Evolutionary conservation across 176 grass and related monocot genomes (phyloP).

Genomic region (Poa pratensis): DNA sequence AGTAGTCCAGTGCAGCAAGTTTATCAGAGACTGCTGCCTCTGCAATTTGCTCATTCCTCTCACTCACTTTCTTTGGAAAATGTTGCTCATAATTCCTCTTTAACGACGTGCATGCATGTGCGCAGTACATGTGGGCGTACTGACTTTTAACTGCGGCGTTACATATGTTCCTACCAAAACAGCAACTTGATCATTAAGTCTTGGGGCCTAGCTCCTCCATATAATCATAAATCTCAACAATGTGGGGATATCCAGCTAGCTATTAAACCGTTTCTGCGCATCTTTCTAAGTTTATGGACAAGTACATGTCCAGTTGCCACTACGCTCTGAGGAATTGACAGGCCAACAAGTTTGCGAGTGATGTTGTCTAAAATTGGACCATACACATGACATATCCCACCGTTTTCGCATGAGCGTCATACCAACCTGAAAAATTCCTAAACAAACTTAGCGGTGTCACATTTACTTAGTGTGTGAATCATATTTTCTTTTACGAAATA

Average conservation of each 20-base stretch:
- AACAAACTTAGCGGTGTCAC: not conserved
- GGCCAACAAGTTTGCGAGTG: not conserved
- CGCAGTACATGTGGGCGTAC: constrained; percentile 37
- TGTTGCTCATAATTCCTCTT: constrained; percentile 30
- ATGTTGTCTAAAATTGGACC: not conserved
- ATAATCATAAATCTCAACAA: constrained; percentile 28
- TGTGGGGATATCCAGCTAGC: not conserved
- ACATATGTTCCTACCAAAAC: constrained; percentile 52
- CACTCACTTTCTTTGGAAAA: constrained; percentile 33
- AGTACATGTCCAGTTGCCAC: not conserved
- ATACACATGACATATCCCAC: not conserved
- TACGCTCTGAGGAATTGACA: constrained; percentile 10
- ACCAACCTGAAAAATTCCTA: not conserved
- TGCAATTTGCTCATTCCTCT: constrained; percentile 41
- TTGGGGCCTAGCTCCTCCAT: constrained; percentile 29
- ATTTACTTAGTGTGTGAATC: not conserved
- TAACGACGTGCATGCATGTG: constrained; percentile 47
- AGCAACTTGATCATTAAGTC: constrained; percentile 57
- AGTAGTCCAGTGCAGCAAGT: constrained; percentile 26
- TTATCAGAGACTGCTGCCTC: constrained; percentile 40
- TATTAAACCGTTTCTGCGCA: constrained; percentile 13
- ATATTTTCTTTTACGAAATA: constrained; percentile 17
- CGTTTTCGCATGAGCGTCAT: constrained; percentile 13
- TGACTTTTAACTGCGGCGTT: constrained; percentile 54
- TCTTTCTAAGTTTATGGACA: not conserved